Conservation (phyloP, 257 asterid genomes). For the Rehmannia glutinosa region DNA sequence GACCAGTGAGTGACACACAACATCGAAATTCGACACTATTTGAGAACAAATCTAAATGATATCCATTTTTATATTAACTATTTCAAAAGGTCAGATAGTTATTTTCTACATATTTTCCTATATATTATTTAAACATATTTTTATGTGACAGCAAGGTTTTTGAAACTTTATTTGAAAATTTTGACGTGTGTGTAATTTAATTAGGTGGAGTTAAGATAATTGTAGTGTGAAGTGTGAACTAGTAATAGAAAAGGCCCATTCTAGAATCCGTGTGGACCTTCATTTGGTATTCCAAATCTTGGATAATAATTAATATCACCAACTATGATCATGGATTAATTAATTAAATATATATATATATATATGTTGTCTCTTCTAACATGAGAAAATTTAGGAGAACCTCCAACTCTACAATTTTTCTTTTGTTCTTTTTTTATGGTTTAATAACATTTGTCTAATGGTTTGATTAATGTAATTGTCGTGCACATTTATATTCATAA, state of each 20-base stretch:
- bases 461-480: not conserved
- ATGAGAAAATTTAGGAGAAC: conserved; percentile 16
- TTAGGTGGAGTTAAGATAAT: not conserved
- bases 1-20: too few species aligned
- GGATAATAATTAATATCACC: conserved; percentile 10
- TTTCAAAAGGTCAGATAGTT: too few species aligned
- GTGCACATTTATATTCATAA: not conserved
- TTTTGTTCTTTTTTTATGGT: not conserved
- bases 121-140: too few species aligned
- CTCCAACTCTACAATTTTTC: not conserved
- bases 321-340: conserved; percentile 8
- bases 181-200: too few species aligned
- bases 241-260: not conserved
- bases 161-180: too few species aligned
- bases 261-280: conserved; percentile 10
- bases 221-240: not conserved
- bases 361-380: not conserved
- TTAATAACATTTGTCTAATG: not conserved
- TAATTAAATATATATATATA: not conserved
- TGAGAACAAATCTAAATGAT: too few species aligned
- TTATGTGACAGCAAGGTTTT: too few species aligned
- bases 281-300: conserved; percentile 20
- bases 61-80: too few species aligned
- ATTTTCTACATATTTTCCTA: too few species aligned
- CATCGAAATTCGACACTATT: too few species aligned